Base-by-base conservation (phyloP, 148 eudicot genomes). In the Rhododendron williamsianum region DNA sequence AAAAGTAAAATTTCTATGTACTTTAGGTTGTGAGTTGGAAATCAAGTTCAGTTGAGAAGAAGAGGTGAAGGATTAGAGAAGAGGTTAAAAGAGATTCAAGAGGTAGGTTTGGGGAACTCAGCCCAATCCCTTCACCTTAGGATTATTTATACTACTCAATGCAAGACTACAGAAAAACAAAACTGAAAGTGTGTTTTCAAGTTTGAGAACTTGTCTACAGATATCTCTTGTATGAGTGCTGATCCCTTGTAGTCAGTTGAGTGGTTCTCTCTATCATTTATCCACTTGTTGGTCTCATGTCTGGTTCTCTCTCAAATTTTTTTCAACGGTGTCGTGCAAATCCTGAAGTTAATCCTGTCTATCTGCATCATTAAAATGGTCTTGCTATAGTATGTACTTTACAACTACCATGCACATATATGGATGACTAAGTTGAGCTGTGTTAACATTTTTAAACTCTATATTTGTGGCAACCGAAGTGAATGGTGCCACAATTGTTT, bases 401-500 rank as follows among this genome's bases (percentile, higher is more conserved):
- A 19, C 10, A 33, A 52, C 27, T 52, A 33, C n/a, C 54, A 10
- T 33, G 6, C 16, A 19, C 12, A 30, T 33, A 33, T 8, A 52
- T 49, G 82, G 60, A 18, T 33, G 36, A 52, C 69, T 81, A 81
- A 81, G 30, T 81, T 8, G 46, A 38, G 23, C 33, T 33, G n/a
- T 71, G 33, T 16, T 71, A 71, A 71, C 16, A 6, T 12, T 25
- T 83, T 43, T 25, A 45, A 27, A 27, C 54, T 48, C 41, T 78
- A 82, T 71, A 81, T 83, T 95, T 98, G 94, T 97, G 83, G 95
- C 99, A 71, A 89, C 91, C 54, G 87, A 92, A 86, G 92, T 92
- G 67, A 91, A 93, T 89, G 99, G 99, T 85, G 99, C 98, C 76
- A 95, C 99, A 48, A 95, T 98, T 81, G 99, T 97, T 88, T 97